Conservation (phyloP, 768 basidiomycete genomes). For the Xanthoconium purpureum region DNA sequence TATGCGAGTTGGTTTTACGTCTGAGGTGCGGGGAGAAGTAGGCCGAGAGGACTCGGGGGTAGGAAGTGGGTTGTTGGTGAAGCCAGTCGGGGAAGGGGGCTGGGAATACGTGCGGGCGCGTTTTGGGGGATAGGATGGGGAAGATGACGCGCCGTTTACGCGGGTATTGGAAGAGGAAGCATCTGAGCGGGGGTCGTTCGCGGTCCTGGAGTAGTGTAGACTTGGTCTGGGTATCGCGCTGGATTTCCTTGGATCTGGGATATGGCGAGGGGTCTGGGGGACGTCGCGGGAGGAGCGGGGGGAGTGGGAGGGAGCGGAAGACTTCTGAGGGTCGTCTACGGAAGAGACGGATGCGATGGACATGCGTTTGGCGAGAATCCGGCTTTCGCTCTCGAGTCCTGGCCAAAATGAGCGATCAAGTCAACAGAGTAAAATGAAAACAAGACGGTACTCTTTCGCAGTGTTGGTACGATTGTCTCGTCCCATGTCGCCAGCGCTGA, state of each 20-base stretch:
- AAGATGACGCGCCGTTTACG: constrained; percentile 29
- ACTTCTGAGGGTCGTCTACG: constrained; percentile 40
- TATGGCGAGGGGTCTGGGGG: constrained; percentile 12
- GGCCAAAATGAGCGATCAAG: neutral
- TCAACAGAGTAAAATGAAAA: neutral
- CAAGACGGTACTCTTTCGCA: constrained; percentile 65
- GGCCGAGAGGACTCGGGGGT: constrained; percentile 39
- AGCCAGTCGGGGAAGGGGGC: constrained; percentile 37
- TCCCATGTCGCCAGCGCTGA: constrained; percentile 61
- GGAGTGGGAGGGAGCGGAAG: constrained; percentile 18
- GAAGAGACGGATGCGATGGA: constrained; percentile 70
- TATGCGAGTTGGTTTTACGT: constrained; percentile 46
- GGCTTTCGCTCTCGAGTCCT: constrained; percentile 82
- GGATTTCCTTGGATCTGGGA: constrained; percentile 34
- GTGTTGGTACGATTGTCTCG: constrained; percentile 75
- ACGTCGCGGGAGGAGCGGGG: constrained; percentile 23
- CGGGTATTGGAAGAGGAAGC: constrained; percentile 23
- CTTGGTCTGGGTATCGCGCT: constrained; percentile 49
- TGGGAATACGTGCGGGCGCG: constrained; percentile 67
- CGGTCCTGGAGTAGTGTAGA: constrained; percentile 36
- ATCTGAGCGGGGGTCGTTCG: constrained; percentile 23
- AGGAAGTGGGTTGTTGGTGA: constrained; percentile 29
- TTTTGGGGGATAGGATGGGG: constrained; percentile 36
- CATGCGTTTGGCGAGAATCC: constrained; percentile 71
- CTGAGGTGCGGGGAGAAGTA: constrained; percentile 43